Evolutionary conservation across 1,139 yeast species (phyloP).

Genomic region (Hanseniaspora sp.): DNA sequence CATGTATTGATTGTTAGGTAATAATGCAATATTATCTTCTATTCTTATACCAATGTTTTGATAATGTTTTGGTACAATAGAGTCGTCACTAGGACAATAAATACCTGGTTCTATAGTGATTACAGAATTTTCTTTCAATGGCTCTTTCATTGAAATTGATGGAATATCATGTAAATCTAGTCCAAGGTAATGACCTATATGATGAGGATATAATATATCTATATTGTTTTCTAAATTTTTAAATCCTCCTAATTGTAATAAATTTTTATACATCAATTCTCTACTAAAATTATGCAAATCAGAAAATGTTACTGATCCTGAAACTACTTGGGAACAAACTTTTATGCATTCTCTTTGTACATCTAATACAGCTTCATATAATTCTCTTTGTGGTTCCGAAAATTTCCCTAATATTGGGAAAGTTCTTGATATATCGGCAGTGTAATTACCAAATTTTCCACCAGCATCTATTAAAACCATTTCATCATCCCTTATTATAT

Average conservation of each 20-base stretch:
- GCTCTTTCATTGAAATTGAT: conserved; percentile 42
- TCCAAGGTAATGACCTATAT: conserved; percentile 91
- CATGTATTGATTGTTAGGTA: conserved; percentile 40
- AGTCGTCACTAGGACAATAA: conserved; percentile 56
- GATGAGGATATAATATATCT: conserved; percentile 72
- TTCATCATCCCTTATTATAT: conserved; percentile 59
- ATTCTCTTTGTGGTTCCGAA: conserved; percentile 64
- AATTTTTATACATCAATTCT: conserved; percentile 45
- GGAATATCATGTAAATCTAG: conserved; percentile 85
- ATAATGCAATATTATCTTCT: conserved; percentile 84
- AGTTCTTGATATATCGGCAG: conserved; percentile 89
- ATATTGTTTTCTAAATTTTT: conserved; percentile 41
- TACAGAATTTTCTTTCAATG: conserved; percentile 54
- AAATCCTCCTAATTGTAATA: conserved; percentile 59
- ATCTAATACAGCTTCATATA: conserved; percentile 76
- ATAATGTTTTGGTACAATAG: conserved; percentile 63
- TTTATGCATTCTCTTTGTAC: conserved; percentile 73
- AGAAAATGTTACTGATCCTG: conserved; percentile 46
- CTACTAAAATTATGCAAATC: conserved; percentile 70
- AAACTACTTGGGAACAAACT: conserved; percentile 41
- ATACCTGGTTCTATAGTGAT: conserved; percentile 92
- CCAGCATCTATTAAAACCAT: conserved; percentile 92
- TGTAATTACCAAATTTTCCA: conserved; percentile 85
- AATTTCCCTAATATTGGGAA: conserved; percentile 83
- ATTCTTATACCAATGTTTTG: conserved; percentile 89